Percentiles rank a stretch among this genome's conserved stretches.
Conservation (phyloP, 768 basidiomycete species). For the Pulveroboletus sp. region DNA sequence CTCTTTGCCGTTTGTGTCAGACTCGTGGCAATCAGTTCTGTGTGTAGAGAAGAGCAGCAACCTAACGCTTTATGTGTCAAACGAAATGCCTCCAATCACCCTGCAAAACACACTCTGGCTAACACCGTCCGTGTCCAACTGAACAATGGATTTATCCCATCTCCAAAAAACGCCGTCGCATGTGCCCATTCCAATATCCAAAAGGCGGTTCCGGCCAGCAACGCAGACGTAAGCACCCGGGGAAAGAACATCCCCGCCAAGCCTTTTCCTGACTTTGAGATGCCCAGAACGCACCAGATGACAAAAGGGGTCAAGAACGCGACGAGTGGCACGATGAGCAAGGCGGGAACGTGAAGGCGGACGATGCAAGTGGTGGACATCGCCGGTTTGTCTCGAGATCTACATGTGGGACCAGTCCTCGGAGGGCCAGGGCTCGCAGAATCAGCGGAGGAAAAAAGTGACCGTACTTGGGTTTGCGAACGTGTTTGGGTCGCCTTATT, state of each 20-base stretch:
- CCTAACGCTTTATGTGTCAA: conserved; percentile 87
- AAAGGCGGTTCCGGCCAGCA: conserved; percentile 57
- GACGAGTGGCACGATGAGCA: conserved; percentile 53
- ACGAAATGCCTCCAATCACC: too few relatives aligned
- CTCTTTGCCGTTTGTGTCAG: conserved; percentile 67
- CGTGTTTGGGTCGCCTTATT: conserved; percentile 86
- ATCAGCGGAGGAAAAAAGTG: conserved; percentile 41
- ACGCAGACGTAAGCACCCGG: conserved; percentile 50
- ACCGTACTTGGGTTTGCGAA: conserved; percentile 84
- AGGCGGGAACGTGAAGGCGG: conserved; percentile 59
- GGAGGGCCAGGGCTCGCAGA: conserved; percentile 3
- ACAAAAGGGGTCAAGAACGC: conserved; percentile 55
- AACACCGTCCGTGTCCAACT: conserved; percentile 55
- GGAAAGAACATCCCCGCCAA: conserved; percentile 63
- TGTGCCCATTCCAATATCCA: conserved; percentile 87
- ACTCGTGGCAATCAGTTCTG: conserved; percentile 75
- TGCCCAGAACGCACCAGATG: conserved; percentile 53
- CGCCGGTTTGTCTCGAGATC: conserved; percentile 74
- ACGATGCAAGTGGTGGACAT: conserved; percentile 69
- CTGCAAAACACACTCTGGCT: conserved; percentile 52
- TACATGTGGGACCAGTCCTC: conserved; percentile 24
- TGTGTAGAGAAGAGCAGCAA: conserved; percentile 95
- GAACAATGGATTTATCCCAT: conserved; percentile 40
- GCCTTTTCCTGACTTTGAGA: conserved; percentile 72
- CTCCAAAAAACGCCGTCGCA: conserved; percentile 44